These are phyloP conservation scores for Nakazawaea anatomiae DNA, from an alignment of 805 yeast genomes.

Conservation along the genomic window DNA sequence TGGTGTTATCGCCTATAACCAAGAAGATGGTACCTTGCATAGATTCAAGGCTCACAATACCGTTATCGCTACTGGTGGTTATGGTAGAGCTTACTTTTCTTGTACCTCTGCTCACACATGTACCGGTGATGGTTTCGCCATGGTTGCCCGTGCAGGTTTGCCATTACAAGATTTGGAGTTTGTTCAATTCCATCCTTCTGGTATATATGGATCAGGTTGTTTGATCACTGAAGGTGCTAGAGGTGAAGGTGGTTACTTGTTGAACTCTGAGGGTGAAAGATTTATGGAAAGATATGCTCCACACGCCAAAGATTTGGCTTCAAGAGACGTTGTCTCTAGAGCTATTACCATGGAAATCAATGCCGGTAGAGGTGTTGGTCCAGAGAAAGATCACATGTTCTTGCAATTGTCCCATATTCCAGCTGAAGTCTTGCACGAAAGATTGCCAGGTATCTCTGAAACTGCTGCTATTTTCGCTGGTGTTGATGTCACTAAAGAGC, in stretches of 20 bases:
- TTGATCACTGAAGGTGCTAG: constrained; percentile 99
- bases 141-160: constrained; percentile 97
- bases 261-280: constrained; percentile 97
- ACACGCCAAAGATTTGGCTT: constrained; percentile 95
- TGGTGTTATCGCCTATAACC: constrained; percentile 96
- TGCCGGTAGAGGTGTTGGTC: constrained; percentile 99
- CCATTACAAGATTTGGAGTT: constrained; percentile 97
- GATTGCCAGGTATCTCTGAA: constrained; percentile 98
- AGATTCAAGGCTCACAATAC: constrained; percentile 97
- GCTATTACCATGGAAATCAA: constrained; percentile 98
- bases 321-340: constrained; percentile 97
- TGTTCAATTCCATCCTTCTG: constrained; percentile 98
- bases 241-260: constrained; percentile 98
- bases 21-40: constrained; percentile 98
- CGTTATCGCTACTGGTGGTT: constrained; percentile 97
- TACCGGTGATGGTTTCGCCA: constrained; percentile 98
- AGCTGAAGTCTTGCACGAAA: constrained; percentile 82
- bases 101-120: constrained; percentile 99
- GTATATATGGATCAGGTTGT: constrained; percentile 99
- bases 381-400: constrained; percentile 89
- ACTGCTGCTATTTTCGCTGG: constrained; percentile 98
- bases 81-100: constrained; percentile 96
- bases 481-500: constrained; percentile 98
- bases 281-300: constrained; percentile 99
- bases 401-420: constrained; percentile 94